phyloP scores from a whole-genome alignment of 371 early-diverging fungal genomes.

The Rhizomucor miehei region DNA sequence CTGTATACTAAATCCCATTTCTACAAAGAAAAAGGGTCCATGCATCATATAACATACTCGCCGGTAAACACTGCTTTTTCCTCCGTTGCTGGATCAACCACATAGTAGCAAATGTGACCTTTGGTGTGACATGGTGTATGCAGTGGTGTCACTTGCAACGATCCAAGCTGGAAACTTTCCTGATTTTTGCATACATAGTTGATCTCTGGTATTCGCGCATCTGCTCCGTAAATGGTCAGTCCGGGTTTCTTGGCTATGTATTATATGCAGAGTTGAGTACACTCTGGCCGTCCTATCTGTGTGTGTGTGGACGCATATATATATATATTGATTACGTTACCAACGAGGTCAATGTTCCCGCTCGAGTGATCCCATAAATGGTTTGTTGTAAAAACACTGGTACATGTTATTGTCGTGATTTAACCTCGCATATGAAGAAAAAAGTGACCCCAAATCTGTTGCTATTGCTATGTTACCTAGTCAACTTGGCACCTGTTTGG shows the following conservation, averaged over 20 bases:
- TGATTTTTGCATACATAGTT: slow-evolving; percentile 74
- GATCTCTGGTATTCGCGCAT: slow-evolving; percentile 82
- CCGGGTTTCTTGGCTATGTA: slow-evolving; percentile 58
- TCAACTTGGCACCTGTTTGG: slow-evolving; percentile 48
- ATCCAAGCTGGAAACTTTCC: slow-evolving; percentile 75
- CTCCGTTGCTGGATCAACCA: slow-evolving; percentile 52
- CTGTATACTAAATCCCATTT: too few relatives aligned
- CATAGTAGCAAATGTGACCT: slow-evolving; percentile 85
- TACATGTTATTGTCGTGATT: slow-evolving; percentile 8
- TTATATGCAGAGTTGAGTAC: slow-evolving; percentile 1
- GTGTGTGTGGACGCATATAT: slow-evolving; percentile 12
- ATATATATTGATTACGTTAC: slow-evolving; percentile 9
- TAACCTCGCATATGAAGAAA: background rate
- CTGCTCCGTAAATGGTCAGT: slow-evolving; percentile 82
- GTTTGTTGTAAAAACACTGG: slow-evolving; percentile 69
- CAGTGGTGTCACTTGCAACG: slow-evolving; percentile 60
- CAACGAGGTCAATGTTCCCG: slow-evolving; percentile 67
- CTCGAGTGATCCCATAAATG: slow-evolving; percentile 83
- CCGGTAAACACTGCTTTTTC: slow-evolving; percentile 48
- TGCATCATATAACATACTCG: slow-evolving; percentile 24
- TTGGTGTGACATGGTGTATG: slow-evolving; percentile 89
- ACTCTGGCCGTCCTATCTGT: background rate
- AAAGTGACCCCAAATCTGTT: slow-evolving; percentile 20
- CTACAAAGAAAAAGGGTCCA: background rate
- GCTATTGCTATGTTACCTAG: slow-evolving; percentile 26